Percentiles rank a stretch among this genome's conserved stretches.
These are phyloP conservation scores for Pogostemon cablin DNA, from an alignment of 257 asterid genomes.

Conservation along the genomic window DNA sequence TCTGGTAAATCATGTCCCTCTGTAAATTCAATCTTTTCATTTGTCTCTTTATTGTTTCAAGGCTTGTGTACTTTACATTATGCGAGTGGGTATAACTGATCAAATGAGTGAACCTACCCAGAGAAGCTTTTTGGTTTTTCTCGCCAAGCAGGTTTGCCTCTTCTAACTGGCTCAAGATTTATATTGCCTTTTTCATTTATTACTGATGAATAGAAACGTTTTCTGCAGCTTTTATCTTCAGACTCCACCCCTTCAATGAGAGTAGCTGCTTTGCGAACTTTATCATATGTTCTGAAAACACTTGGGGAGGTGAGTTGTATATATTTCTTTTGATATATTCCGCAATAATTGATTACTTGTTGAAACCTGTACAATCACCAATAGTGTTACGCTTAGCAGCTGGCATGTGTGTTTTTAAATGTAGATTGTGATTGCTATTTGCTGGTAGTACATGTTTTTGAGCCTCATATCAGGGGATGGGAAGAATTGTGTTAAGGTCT, in stretches of 20 bases:
- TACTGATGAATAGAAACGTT: slow-evolving; percentile 30
- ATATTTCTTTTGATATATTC: slow-evolving; percentile 30
- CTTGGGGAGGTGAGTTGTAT: slow-evolving; percentile 85
- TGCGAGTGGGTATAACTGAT: slow-evolving; percentile 92
- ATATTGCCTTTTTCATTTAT: slow-evolving; percentile 20
- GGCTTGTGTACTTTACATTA: slow-evolving; percentile 93
- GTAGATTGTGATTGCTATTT: slow-evolving; percentile 6
- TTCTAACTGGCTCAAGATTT: slow-evolving; percentile 32
- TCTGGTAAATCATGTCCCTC: slow-evolving; percentile 27
- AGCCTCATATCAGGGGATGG: slow-evolving; percentile 14
- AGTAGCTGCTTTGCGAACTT: slow-evolving; percentile 80
- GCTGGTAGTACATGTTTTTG: slow-evolving; percentile 13
- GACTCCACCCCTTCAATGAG: slow-evolving; percentile 87
- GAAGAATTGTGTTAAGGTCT: slow-evolving; percentile 12
- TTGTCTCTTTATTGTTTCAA: slow-evolving; percentile 53
- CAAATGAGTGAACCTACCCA: slow-evolving; percentile 98
- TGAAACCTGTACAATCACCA: slow-evolving; percentile 9
- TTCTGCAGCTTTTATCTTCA: slow-evolving; percentile 86
- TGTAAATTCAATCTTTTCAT: slow-evolving; percentile 39
- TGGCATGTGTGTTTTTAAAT: slow-evolving; percentile 8
- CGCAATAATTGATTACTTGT: slow-evolving; percentile 24
- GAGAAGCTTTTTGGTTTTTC: slow-evolving; percentile 81
- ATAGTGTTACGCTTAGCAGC: slow-evolving; percentile 12
- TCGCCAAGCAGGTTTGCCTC: slow-evolving; percentile 83
- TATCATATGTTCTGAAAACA: slow-evolving; percentile 79